A percentile compares a stretch with the other conserved stretches of the same genome.
phyloP scores from a whole-genome alignment of 2,329 filamentous ascomycete species.

The Cadophora gregata region DNA sequence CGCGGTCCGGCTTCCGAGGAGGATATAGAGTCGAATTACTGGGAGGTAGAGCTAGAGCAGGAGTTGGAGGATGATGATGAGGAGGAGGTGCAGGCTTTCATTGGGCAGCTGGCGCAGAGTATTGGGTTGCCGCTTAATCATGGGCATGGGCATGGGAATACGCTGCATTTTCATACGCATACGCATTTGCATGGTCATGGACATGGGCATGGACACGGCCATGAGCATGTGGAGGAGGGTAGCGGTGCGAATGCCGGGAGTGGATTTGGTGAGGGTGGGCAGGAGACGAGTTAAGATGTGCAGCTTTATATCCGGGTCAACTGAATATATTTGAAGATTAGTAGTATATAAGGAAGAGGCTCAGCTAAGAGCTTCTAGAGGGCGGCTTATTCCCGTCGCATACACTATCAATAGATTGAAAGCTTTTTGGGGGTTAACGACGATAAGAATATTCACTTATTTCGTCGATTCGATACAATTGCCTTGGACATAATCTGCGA shows the following conservation, averaged over 20 bases:
- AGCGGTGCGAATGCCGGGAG: background rate
- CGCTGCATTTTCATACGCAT: background rate
- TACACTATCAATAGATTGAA: background rate
- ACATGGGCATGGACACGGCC: background rate
- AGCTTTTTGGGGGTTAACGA: background rate
- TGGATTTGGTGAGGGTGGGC: background rate
- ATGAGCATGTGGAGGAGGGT: background rate
- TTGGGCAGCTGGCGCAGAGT: slow-evolving; percentile 7
- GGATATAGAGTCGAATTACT: background rate
- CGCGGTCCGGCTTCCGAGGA: background rate
- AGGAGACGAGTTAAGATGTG: background rate
- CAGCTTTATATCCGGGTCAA: background rate
- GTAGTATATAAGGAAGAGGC: background rate
- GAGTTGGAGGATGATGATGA: background rate
- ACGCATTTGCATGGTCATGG: background rate
- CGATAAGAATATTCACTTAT: background rate
- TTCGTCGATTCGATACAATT: background rate
- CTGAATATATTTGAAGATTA: background rate
- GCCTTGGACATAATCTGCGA: no score
- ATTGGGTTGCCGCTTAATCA: slow-evolving; percentile 4
- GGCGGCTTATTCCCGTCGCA: background rate
- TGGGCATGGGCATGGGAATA: background rate
- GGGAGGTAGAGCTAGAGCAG: slow-evolving; percentile 1
- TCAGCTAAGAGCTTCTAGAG: background rate
- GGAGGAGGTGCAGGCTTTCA: slow-evolving; percentile 7